Evolutionary conservation across 306 rosid genomes (phyloP).

Genomic region (Lathyrus aphaca): DNA sequence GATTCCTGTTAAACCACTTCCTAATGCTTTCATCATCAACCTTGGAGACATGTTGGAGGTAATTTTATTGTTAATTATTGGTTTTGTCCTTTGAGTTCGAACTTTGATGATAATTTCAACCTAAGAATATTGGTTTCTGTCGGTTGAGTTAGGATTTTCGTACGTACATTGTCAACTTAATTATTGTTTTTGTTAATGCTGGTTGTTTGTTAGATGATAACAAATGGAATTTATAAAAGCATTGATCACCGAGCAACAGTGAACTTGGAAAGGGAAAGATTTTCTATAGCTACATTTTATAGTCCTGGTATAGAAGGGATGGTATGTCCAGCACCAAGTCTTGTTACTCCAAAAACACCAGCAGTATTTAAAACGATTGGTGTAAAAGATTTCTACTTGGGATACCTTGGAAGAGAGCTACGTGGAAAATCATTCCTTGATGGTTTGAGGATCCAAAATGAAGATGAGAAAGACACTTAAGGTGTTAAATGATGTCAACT

Average conservation of each 20-base stretch:
- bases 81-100: too few relatives aligned
- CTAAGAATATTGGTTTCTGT: too few relatives aligned
- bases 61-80: neutral
- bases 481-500: neutral
- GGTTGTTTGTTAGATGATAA: constrained; percentile 44
- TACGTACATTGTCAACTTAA: neutral
- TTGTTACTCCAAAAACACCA: constrained; percentile 42
- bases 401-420: constrained; percentile 39
- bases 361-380: constrained; percentile 37
- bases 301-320: neutral
- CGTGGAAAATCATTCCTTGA: constrained; percentile 50
- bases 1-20: constrained; percentile 34
- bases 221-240: constrained; percentile 54
- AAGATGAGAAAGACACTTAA: constrained; percentile 11
- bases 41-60: constrained; percentile 52
- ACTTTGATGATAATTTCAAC: too few relatives aligned
- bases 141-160: too few relatives aligned
- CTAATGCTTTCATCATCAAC: constrained; percentile 33
- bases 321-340: constrained; percentile 21
- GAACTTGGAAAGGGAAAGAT: constrained; percentile 20
- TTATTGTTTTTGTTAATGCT: neutral
- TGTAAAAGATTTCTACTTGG: constrained; percentile 38
- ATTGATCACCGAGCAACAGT: constrained; percentile 48
- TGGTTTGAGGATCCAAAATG: constrained; percentile 33
- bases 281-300: constrained; percentile 37